Evolutionary conservation across 1,139 yeast genomes (phyloP), one percentile per base, ranked within the genome.

Genomic region (Zygosaccharomyces pseudobailii): DNA sequence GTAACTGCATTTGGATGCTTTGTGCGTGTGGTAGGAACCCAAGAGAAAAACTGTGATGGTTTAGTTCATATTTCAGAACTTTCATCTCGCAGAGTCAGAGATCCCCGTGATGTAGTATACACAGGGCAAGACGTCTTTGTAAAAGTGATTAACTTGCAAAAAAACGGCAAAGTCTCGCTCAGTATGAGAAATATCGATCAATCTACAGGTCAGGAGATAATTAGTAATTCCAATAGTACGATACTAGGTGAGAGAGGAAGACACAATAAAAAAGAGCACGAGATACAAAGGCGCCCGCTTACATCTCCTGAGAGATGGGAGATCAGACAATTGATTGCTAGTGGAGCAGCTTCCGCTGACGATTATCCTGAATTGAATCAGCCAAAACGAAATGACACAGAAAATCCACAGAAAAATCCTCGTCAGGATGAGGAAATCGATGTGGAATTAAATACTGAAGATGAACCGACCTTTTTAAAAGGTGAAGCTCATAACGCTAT

Each of bases 271-370:
- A 30, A 49, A 54, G 47, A 17, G 31, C 39, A 6, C 22, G 42
- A 23, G 25, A 71, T 48, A 73, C 81, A 56, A 70, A 87, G 46
- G 35, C 43, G 49, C 6, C 52, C 52, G 43, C 65, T 84, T 33
- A 83, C 94, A 0, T 84, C 95, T 0, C 95, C 95, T 1, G 97
- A 90, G 63, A 69, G 90, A 48, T 90, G 96, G 96, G 97, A 90
- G 59, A 75, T 87, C 44, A 73, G 87, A 30, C 97, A 90, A 59
- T 70, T 87, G 30, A 83, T 85, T 31, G 85, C 94, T 0, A 80
- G 94, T 3, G 95, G 95, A 2, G 92, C 79, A 0, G 79, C 80
- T 0, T 73, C 81, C 2, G 79, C 84, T 0, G 75, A 80, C 9
- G 92, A 84, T 50, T 82, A 82, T 57, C 92, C 92, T 1, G 94